A percentile compares a stretch with the other conserved stretches of the same genome.
Conservation (phyloP, 176 grass and related monocot genomes). For the Alloteropsis semialata region DNA sequence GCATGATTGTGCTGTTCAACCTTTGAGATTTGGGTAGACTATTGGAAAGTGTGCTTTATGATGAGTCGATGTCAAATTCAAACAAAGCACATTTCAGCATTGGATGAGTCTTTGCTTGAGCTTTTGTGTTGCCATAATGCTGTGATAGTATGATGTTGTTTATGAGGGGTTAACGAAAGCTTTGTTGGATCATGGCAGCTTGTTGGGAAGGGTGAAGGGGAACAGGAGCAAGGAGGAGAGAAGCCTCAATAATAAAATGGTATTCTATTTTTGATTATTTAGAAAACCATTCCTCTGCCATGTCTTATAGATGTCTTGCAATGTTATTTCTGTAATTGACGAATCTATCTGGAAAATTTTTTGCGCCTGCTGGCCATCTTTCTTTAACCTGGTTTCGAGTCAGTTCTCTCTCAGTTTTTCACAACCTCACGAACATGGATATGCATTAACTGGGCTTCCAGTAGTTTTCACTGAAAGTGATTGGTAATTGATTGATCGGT, state of each 20-base stretch:
- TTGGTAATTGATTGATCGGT: background rate
- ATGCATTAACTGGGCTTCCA: background rate
- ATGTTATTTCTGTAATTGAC: background rate
- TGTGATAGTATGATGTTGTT: background rate
- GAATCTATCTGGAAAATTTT: background rate
- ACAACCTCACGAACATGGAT: background rate
- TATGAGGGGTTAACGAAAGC: background rate
- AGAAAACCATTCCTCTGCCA: constrained; percentile 1
- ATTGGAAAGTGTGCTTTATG: background rate
- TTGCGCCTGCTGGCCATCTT: background rate
- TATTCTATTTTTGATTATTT: background rate
- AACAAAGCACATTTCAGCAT: background rate
- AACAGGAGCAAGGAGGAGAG: constrained; percentile 38
- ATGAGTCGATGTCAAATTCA: background rate
- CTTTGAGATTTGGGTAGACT: background rate
- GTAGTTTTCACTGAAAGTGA: background rate
- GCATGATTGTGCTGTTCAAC: background rate
- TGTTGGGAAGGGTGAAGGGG: constrained; percentile 55
- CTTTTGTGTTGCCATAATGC: background rate
- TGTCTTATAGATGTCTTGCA: constrained; percentile 1
- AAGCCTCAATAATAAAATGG: constrained; percentile 24
- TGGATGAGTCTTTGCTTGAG: background rate
- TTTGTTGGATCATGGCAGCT: constrained; percentile 50
- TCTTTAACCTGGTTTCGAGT: background rate
- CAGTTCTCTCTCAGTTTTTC: background rate